Evolutionary conservation across 2,329 filamentous ascomycete genomes (phyloP), one percentile per base, ranked within the genome.

Genomic region (Cladophialophora carrionii): DNA sequence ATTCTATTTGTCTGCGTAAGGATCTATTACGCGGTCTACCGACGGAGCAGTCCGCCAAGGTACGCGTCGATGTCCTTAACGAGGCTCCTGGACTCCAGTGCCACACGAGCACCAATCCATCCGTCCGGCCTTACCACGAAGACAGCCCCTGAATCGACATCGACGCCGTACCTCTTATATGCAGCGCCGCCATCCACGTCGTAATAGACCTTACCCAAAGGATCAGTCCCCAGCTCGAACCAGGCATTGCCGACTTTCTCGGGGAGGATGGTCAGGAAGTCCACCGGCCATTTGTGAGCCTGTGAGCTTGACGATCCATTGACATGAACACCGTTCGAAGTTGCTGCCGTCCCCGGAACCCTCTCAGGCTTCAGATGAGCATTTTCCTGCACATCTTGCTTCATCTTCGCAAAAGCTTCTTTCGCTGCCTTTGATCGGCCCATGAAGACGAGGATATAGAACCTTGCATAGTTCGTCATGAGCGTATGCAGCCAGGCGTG

Each of bases 301-400:
- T 37, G 51, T 37, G 51, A 49, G 20, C 57, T 34, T 9, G 66
- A 59, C 9, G 57, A 43, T 24, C 64, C 64, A 32, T 68, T 67
- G 12, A 62, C 5, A n/a, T 59, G 64, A n/a, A 52, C 57, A 5
- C 61, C 63, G 54, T 60, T 60, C 22, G 61, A 37, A 17, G 34
- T 31, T 37, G 51, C 43, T 24, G 37, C 43, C 4, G 57, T 60
- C 53, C 56, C 57, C 6, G 54, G 53, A 1, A 56, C 62, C 32
- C 46, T 49, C 3, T 55, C 57, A 17, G 31, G 54, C 34, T 54
- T 61, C 73, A 89, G 86, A 63, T 96, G 86, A 0, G 90, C 87
- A 48, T 92, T 91, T 74, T 91, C 88, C 72, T 91, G 87, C 74
- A 96, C 86, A 77, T 92, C 92, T 67, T 95, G 90, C 66, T 84